Conservation (phyloP, 768 basidiomycete genomes). For the Agrocybe praecox region DNA sequence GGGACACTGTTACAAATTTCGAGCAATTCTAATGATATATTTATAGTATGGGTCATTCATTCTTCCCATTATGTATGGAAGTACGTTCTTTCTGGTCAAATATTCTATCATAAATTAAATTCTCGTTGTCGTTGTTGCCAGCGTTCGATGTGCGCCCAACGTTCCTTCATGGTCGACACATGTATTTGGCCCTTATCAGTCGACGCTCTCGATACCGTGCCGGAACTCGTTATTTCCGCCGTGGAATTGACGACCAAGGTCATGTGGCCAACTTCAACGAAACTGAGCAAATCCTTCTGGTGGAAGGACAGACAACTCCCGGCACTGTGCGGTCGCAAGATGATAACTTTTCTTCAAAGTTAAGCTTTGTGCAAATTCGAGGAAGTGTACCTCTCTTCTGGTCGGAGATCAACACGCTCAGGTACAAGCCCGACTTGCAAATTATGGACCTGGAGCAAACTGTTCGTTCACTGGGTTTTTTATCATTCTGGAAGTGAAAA, state of each 20-base stretch:
- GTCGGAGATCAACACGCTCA: constrained; percentile 93
- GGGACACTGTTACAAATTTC: neutral
- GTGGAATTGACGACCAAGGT: constrained; percentile 88
- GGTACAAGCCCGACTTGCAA: constrained; percentile 96
- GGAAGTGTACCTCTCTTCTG: constrained; percentile 95
- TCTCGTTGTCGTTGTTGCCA: constrained; percentile 31
- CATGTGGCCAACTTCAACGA: constrained; percentile 98
- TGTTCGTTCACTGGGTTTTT: constrained; percentile 43
- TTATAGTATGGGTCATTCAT: constrained; percentile 84
- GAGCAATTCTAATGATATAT: neutral
- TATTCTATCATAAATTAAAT: constrained; percentile 1
- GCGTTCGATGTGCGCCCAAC: constrained; percentile 85
- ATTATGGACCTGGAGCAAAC: constrained; percentile 92
- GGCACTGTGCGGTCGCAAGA: constrained; percentile 42
- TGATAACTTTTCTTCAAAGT: constrained; percentile 52
- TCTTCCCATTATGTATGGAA: constrained; percentile 92
- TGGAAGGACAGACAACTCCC: constrained; percentile 56
- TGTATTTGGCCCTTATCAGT: constrained; percentile 88
- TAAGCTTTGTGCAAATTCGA: constrained; percentile 92
- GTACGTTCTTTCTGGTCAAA: constrained; percentile 49
- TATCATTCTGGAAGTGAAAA: neutral
- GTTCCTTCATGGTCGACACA: constrained; percentile 73
- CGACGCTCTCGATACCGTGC: constrained; percentile 93
- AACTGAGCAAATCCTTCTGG: constrained; percentile 90
- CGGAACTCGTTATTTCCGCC: constrained; percentile 95